Base-by-base conservation (phyloP, 257 asterid species). In the Primulina tabacum region DNA sequence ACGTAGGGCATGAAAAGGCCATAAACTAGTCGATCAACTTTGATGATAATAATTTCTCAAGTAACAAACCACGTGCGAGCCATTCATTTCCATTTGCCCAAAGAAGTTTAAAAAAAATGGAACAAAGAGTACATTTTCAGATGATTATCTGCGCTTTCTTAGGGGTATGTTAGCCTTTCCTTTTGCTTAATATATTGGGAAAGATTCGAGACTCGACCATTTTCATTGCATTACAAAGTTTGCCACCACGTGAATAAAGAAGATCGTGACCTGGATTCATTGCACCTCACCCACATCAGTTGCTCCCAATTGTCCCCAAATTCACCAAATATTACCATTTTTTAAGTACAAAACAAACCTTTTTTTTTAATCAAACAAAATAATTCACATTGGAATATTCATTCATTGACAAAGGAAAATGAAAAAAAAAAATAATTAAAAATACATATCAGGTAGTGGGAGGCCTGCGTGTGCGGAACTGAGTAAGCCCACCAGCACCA, bases 161-260 rank as follows among this genome's bases (percentile, higher is more conserved):
- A 59, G 72, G 40, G 20, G 52, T 60, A 61, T 28, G 65, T 59
- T 65, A 34, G 62, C 37, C 32, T 14, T 28, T 17, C 35, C 58
- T 40, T 71, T 67, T 60, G 65, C 10, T 18, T 43, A 66, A 69
- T 69, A 60, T 40, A 63, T 60, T 64, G 62, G 50, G 11, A 57
- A 79, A 65, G 73, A 73, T 68, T 69, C 75, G 77, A 69, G 78
- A 77, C 35, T 43, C 71, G 56, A 64, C 64, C 67, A 73, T 62
- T 59, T 38, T 75, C 78, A 73, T 71, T 77, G 76, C 74, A 75
- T 8, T 50, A 5, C 67, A 68, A 80, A 73, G 79, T 73, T 28
- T 65, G 78, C 68, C 76, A 53, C 83, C 88, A 83, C 82, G 88
- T 83, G 82, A 80, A 80, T 73, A 83, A 83, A 80, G 85, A 83